These are phyloP conservation scores for Tolypocladium album DNA, from an alignment of 2,329 filamentous ascomycete genomes.

Conservation along the genomic window DNA sequence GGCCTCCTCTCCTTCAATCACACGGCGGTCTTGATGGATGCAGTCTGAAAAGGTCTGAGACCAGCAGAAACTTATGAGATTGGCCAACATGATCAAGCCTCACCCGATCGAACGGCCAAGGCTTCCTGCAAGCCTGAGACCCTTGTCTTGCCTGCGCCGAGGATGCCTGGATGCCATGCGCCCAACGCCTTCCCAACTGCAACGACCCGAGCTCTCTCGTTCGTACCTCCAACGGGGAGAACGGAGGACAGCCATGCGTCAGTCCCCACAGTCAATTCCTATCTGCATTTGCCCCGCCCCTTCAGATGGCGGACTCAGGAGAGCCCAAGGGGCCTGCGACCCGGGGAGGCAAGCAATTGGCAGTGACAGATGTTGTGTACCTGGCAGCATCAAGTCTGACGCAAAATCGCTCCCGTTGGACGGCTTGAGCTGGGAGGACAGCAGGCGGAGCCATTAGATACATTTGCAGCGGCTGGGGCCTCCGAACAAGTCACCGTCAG, in stretches of 20 bases:
- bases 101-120: not conserved
- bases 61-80: not conserved
- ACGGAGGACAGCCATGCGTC: not conserved
- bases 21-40: not conserved
- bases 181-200: not conserved
- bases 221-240: not conserved
- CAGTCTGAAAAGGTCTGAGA: constrained; percentile 2
- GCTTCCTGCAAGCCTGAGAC: not conserved
- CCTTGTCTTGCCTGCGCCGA: not conserved
- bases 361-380: constrained; percentile 1
- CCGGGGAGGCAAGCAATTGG: not conserved
- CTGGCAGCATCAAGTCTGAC: not conserved
- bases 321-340: not conserved
- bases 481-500: not conserved
- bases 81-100: not conserved
- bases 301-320: not conserved
- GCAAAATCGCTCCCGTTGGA: not conserved
- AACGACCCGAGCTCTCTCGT: not conserved
- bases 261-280: not conserved
- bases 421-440: not conserved
- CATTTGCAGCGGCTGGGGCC: not conserved
- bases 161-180: constrained; percentile 1
- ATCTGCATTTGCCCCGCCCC: not conserved
- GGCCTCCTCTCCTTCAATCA: not conserved
- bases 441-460: constrained; percentile 1